Base-by-base conservation (phyloP, 345 rosid species). In the thale cress (Arabidopsis thaliana) region DNA sequence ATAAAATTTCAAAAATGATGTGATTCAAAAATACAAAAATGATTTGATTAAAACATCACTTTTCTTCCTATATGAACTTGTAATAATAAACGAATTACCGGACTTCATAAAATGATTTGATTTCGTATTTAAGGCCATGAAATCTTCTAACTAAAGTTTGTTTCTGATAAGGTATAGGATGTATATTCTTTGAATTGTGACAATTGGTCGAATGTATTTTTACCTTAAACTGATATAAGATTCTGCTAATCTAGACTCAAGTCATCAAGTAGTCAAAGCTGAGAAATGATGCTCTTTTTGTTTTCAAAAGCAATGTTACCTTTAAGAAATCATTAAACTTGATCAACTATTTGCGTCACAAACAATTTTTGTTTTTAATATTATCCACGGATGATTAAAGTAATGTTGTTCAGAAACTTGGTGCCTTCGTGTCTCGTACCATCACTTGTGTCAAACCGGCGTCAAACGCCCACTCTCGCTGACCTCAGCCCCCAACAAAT, bases 381-480 rank as follows among this genome's bases (percentile, higher is more conserved):
- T 36, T 59, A 36, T 59, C 28, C n/a, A 20, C 3, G 9, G 4
- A 20, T 36, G 7, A 36, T 9, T 7, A 58, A 59, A 7, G 3
- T 41, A 66, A 45, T 22, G n/a, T 37, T 23, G 30, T 14, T 40
- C 41, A 42, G 42, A 70, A 71, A 70, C 51, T 8, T 42, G 42
- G 53, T 71, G 76, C 56, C 68, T 59, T 71, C 56, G 77, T 77
- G 76, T 65, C 56, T 77, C 42, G 45, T 57, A 78, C 63, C 67
- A 71, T 77, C 71, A 63, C 50, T 34, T 63, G 80, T 69, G 71
- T 64, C 71, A 69, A 76, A 53, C 79, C 57, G 79, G 61, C 74
- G 57, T 60, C 76, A 64, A 77, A 65, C 77, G 77, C 81, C 81
- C 68, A 71, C 69, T 58, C 63, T 78, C 64, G 50, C 81, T 78